Base-by-base conservation (phyloP, 2,329 filamentous ascomycete species). In the Penicillium sp. region DNA sequence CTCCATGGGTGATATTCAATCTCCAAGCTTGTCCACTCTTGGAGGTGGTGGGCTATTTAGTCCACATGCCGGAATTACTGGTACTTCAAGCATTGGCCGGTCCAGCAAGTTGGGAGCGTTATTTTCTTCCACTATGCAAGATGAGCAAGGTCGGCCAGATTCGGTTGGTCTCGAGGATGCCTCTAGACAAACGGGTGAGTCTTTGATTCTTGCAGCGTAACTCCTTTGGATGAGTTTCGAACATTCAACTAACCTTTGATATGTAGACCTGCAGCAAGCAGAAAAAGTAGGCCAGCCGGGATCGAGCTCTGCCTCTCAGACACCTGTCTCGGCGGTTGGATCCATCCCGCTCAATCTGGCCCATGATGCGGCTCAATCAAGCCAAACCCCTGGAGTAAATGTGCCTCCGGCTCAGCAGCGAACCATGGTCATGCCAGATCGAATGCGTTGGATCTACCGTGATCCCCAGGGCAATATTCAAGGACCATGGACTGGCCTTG, bases 361-460 rank as follows among this genome's bases (percentile, higher is more conserved):
- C 6, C 52, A 57, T 23, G 64, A 65, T 30, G 54, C 39, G 11
- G 41, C 53, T 18, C 60, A 59, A 15, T 44, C 50, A 11, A 56
- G 55, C 32, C 64, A 66, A 39, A 61, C 55, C 3, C 55, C 61
- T 26, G 61, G 60, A 10, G 73, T 76, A 32, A 82, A 88, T 48
- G 76, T 86, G 32, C 80, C 81, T 17, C 68, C 77, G 32, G 69
- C 77, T 17, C 82, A 85, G 55, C 79, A 84, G 47, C 82, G 87
- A 11, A 89, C 84, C 30, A 96, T 98, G 89, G 90, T 98, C 4
- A 96, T 98, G 92, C 92, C 92, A 2, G 92, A 98, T 62, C 77
- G 93, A 10, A 98, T 98, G 88, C 77, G 90, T 54, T 98, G 92
- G 92, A 90, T 95, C 12, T 98, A 98, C 60, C 81, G 93, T 35